Evolutionary conservation across 129 eudicot genomes (phyloP).

Genomic region (Gnaphalium uliginosum): DNA sequence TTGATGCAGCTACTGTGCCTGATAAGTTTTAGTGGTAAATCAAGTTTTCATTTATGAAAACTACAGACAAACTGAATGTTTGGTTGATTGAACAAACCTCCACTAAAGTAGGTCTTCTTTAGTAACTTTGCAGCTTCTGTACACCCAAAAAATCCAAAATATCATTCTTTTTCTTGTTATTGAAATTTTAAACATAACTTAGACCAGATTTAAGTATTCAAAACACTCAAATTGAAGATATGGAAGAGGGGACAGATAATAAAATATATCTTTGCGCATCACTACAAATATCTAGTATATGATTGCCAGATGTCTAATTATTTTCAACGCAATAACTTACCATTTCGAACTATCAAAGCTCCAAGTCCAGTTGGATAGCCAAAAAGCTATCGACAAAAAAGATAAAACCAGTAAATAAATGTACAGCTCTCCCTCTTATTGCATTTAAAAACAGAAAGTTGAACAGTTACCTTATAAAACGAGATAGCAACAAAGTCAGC

Average conservation of each 20-base stretch:
- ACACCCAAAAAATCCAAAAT: not conserved
- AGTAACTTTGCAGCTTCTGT: constrained; percentile 77
- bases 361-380: constrained; percentile 99
- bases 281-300: not conserved
- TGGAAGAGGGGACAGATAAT: not conserved
- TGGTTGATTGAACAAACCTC: constrained; percentile 57
- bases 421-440: not conserved
- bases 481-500: constrained; percentile 91
- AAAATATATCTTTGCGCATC: not conserved
- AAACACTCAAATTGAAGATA: not conserved
- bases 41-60: not conserved
- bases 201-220: not conserved
- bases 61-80: not conserved
- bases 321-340: constrained; percentile 45
- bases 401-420: constrained; percentile 9
- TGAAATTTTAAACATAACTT: not conserved
- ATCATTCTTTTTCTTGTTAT: not conserved
- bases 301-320: not conserved
- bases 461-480: constrained; percentile 76
- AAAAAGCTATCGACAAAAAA: constrained; percentile 55
- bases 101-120: constrained; percentile 92
- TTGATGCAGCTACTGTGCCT: constrained; percentile 97
- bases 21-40: constrained; percentile 17
- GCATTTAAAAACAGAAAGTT: not conserved
- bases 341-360: constrained; percentile 83